Evolutionary conservation across 148 eudicot genomes (phyloP).

Genomic region (Silene uniflora): DNA sequence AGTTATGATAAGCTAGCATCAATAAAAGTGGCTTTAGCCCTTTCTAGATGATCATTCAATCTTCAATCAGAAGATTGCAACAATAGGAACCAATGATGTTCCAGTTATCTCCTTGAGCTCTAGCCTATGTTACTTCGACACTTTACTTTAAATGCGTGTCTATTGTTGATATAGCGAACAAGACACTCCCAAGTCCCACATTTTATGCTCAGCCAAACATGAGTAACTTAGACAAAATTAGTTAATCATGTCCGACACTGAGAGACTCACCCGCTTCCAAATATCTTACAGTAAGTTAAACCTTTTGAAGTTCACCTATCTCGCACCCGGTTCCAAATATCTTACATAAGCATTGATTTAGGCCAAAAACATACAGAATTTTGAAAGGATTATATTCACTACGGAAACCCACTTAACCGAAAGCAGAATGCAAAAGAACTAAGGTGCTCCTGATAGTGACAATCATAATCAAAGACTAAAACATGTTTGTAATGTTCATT

Average conservation of each 20-base stretch:
- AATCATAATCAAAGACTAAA: neutral
- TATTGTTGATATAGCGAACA: neutral
- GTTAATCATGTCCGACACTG: no score
- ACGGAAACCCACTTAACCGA: neutral
- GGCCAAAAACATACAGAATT: neutral
- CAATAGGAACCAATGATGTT: neutral
- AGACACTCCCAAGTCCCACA: neutral
- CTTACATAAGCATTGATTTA: no score
- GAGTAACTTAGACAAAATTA: no score
- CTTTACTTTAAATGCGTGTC: no score
- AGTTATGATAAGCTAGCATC: constrained; percentile 4
- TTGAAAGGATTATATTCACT: no score
- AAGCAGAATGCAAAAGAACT: neutral
- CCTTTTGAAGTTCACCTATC: neutral
- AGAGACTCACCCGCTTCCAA: no score
- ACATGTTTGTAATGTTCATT: neutral
- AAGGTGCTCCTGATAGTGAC: neutral
- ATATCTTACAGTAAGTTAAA: no score
- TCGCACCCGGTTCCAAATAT: neutral
- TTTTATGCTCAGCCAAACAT: neutral
- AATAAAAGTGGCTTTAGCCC: neutral
- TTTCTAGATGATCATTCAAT: neutral
- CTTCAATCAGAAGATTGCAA: neutral
- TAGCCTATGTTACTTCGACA: no score
- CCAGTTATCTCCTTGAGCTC: no score